Percentiles rank a stretch among this genome's conserved stretches.
Evolutionary conservation across 2,329 filamentous ascomycete species (phyloP).

Genomic region (Fusarium chuoi): DNA sequence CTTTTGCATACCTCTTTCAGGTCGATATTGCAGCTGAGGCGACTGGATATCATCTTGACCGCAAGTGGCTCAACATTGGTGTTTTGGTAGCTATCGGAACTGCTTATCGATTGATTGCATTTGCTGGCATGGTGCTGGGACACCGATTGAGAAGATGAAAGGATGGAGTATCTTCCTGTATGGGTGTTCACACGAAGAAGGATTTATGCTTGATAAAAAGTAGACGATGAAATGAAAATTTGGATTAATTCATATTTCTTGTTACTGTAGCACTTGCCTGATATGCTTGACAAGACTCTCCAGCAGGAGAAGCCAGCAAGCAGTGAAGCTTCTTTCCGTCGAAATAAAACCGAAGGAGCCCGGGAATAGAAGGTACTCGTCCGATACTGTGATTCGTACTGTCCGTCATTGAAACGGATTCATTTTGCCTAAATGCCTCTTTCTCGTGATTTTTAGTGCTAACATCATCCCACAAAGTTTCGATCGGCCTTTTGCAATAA

Average conservation of each 20-base stretch:
- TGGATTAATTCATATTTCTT: neutral
- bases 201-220: neutral
- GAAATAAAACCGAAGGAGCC: neutral
- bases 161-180: neutral
- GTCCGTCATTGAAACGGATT: neutral
- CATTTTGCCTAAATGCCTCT: neutral
- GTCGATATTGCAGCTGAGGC: slow-evolving; percentile 56
- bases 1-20: slow-evolving; percentile 62
- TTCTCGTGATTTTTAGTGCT: neutral
- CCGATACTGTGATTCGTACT: neutral
- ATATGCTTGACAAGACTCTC: neutral
- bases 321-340: neutral
- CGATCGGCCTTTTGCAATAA: neutral
- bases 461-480: neutral
- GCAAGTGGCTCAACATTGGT: slow-evolving; percentile 57
- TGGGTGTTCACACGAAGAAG: neutral
- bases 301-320: neutral
- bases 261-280: neutral
- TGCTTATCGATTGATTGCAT: slow-evolving; percentile 57
- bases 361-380: neutral
- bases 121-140: slow-evolving; percentile 38
- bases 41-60: slow-evolving; percentile 59
- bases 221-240: neutral
- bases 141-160: slow-evolving; percentile 37
- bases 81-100: slow-evolving; percentile 57